phyloP scores from a whole-genome alignment of 768 basidiomycete genomes.

The Serendipita indica region DNA sequence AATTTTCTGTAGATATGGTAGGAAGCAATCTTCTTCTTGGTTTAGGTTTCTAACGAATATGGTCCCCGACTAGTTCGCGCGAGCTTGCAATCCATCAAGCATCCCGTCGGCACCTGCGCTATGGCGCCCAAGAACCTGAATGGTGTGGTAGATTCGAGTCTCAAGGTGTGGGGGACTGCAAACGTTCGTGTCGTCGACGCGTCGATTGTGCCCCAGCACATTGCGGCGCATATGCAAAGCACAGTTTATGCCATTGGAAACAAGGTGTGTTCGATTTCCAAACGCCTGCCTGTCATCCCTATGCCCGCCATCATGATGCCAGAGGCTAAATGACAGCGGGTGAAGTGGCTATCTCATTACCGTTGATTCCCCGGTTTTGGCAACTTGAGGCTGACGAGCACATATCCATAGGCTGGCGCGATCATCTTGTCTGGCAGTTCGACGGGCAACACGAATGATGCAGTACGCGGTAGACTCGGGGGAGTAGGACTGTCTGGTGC shows the following conservation, averaged over 20 bases:
- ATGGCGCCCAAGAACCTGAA: conserved; percentile 17
- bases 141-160: conserved; percentile 17
- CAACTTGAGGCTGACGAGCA: too few relatives aligned
- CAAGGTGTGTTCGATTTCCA: neutral
- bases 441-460: neutral
- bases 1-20: too few relatives aligned
- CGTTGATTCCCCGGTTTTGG: too few relatives aligned
- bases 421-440: neutral
- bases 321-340: too few relatives aligned
- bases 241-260: conserved; percentile 7
- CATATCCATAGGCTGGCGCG: neutral
- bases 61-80: neutral
- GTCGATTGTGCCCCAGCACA: conserved; percentile 12
- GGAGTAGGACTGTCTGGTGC: neutral
- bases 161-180: conserved; percentile 19
- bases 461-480: neutral
- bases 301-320: too few relatives aligned
- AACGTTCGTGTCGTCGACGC: conserved; percentile 19
- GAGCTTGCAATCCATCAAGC: conserved; percentile 5
- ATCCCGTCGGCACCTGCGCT: conserved; percentile 12
- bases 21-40: too few relatives aligned
- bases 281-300: neutral
- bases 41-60: too few relatives aligned
- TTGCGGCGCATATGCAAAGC: conserved; percentile 4
- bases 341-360: too few relatives aligned